Conservation (phyloP, 257 asterid species). For the Nicotiana otophora region DNA sequence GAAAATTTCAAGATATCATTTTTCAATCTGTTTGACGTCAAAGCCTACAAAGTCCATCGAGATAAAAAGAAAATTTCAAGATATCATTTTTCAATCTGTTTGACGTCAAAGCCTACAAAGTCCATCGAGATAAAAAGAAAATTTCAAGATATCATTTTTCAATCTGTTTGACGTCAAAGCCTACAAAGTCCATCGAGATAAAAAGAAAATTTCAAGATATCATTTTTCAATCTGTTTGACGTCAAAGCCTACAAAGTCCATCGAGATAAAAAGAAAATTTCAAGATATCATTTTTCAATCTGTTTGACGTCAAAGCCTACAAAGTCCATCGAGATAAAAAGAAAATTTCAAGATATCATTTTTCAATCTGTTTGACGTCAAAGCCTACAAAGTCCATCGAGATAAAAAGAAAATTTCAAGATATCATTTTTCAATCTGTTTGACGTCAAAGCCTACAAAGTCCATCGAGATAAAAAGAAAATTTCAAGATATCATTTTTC, state of each 20-base stretch:
- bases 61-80: neutral
- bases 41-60: conserved; percentile 37
- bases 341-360: conserved; percentile 32
- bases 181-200: conserved; percentile 27
- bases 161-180: conserved; percentile 60
- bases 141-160: conserved; percentile 48
- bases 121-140: neutral
- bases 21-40: conserved; percentile 61
- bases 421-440: conserved; percentile 71
- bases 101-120: conserved; percentile 54
- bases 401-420: neutral
- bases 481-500: conserved; percentile 48
- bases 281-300: conserved; percentile 64
- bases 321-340: conserved; percentile 5
- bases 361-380: conserved; percentile 61
- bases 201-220: neutral
- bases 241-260: conserved; percentile 48
- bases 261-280: neutral
- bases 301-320: conserved; percentile 61
- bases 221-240: conserved; percentile 66
- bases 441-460: conserved; percentile 54
- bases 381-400: conserved; percentile 37
- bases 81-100: conserved; percentile 71
- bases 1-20: conserved; percentile 32
- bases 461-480: neutral